Evolutionary conservation across 805 yeast species (phyloP), one percentile per base, ranked within the genome.

Genomic region (Cyberlindnera maritima): DNA sequence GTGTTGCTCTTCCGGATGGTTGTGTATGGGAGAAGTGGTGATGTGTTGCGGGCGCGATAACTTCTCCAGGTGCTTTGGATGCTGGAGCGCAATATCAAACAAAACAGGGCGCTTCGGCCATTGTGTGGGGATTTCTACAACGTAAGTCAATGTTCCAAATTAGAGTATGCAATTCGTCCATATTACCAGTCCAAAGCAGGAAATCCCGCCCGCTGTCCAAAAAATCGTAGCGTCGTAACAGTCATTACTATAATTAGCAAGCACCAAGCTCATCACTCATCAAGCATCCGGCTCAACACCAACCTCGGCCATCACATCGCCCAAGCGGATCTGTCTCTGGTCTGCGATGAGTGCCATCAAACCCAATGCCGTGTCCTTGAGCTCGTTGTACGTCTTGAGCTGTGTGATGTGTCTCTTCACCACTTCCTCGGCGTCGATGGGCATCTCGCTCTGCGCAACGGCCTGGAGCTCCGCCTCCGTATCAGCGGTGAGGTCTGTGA

Each of bases 281-380:
- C n/a, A 7, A 7, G 10, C 26, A 15, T 46, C 46, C 14, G 25
- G 39, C 12, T 61, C 61, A 36, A 67, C 54, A 0, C 75, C 79
- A 71, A 80, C 74, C 55, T 83, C 86, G 13, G 72, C 68, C 55
- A 80, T 63, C 7, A 82, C 72, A 32, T 74, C 80, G 12, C 66
- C 62, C 5, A 78, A 58, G 38, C 74, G 67, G 23, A 76, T 64
- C 21, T 71, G 66, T 48, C 79, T 69, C 49, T 80, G 84, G 43
- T 78, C 80, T 0, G 88, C 85, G 28, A 84, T 80, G 68, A 81
- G 61, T 35, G 77, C 75, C 11, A 81, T 74, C 50, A 85, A 59
- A 7, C 76, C 72, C 44, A 81, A 57, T 0, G 88, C 86, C 2
- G 74, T 70, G 57, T 84, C 90, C 55, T 78, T 75, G 20, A 85